A percentile compares a stretch with the other conserved stretches of the same genome.
Conservation (phyloP, 352 stramenopile genomes). For the Phytophthora melonis region DNA sequence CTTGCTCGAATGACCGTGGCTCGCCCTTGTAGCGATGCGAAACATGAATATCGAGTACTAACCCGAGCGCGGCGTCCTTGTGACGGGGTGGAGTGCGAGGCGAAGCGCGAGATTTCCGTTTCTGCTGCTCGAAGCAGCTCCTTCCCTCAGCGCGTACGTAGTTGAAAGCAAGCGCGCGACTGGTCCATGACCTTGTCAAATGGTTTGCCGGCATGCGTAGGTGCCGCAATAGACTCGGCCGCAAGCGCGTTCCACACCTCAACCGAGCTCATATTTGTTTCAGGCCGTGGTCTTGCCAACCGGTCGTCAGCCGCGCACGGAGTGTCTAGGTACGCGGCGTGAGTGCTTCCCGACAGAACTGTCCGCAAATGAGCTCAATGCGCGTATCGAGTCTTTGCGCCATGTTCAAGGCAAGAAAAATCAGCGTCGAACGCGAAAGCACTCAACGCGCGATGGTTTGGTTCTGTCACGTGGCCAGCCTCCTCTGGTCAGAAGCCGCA, state of each 20-base stretch:
- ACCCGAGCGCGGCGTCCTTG: too few species aligned
- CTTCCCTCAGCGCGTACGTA: too few species aligned
- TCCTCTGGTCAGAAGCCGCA: not conserved
- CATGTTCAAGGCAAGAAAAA: not conserved
- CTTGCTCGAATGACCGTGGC: not conserved
- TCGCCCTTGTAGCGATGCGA: not conserved
- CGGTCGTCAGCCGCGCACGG: too few species aligned
- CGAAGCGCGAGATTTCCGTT: too few species aligned
- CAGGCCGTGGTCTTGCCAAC: not conserved
- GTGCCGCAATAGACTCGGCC: too few species aligned
- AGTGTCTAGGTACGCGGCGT: too few species aligned
- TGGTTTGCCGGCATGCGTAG: too few species aligned
- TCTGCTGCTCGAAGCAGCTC: too few species aligned
- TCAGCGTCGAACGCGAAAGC: not conserved
- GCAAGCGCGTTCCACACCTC: not conserved
- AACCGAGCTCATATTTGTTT: constrained; percentile 6
- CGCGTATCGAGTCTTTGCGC: not conserved
- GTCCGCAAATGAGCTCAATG: not conserved
- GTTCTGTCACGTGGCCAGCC: not conserved
- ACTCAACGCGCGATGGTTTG: not conserved
- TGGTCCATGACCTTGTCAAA: too few species aligned
- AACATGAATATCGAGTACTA: not conserved
- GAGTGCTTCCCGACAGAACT: not conserved
- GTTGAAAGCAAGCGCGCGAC: too few species aligned
- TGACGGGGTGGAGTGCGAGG: too few species aligned